Conservation (phyloP, 345 rosid species). For the Barbarea vulgaris region DNA sequence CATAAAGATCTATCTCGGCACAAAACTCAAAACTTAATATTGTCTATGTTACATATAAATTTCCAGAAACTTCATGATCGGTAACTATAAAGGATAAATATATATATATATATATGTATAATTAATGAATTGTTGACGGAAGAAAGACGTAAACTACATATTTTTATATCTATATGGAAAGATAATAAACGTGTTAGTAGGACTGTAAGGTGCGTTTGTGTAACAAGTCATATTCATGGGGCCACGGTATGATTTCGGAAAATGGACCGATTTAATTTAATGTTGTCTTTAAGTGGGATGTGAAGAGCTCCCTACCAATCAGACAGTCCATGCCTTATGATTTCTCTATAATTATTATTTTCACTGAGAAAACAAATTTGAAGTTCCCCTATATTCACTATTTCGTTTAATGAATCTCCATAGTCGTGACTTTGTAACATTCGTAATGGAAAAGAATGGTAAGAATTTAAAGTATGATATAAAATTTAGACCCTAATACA, state of each 20-base stretch:
- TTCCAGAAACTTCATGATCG: background rate
- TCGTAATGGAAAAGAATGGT: background rate
- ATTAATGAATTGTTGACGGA: background rate
- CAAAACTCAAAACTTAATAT: background rate
- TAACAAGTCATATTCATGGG: constrained; percentile 39
- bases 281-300: constrained; percentile 30
- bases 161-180: background rate
- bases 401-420: background rate
- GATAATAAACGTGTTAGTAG: constrained; percentile 23
- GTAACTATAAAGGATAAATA: background rate
- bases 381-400: background rate
- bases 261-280: constrained; percentile 31
- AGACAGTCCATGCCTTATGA: constrained; percentile 44
- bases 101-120: background rate
- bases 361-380: background rate
- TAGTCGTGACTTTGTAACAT: background rate
- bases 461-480: background rate
- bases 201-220: constrained; percentile 1
- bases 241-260: constrained; percentile 23
- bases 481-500: background rate
- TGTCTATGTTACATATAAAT: background rate
- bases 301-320: constrained; percentile 41
- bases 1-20: background rate
- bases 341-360: constrained; percentile 31
- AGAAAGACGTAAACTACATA: background rate